These are phyloP conservation scores for Lactarius deliciosus DNA, from an alignment of 768 basidiomycete species.

Conservation along the genomic window DNA sequence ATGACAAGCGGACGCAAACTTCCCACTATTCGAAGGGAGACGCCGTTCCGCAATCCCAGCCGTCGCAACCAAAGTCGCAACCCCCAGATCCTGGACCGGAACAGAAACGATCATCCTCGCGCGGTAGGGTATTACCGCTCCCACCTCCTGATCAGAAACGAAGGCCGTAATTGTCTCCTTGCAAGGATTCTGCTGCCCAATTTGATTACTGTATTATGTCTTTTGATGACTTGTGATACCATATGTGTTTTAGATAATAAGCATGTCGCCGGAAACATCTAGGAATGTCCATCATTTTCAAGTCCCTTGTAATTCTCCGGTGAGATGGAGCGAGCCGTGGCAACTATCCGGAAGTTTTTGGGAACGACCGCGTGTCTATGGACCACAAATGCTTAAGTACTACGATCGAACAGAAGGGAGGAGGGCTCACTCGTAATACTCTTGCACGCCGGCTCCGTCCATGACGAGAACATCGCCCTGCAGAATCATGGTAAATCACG, in stretches of 20 bases:
- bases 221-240: neutral
- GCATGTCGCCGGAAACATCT: neutral
- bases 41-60: conserved; percentile 7
- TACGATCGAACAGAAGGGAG: neutral
- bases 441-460: conserved; percentile 68
- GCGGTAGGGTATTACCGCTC: conserved; percentile 19
- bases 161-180: neutral
- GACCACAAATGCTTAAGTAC: conserved; percentile 16
- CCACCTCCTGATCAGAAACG: conserved; percentile 20
- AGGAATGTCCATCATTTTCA: neutral
- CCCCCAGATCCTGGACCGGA: conserved; percentile 14
- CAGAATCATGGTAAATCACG: conserved; percentile 16
- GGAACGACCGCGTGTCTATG: conserved; percentile 73
- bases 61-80: conserved; percentile 8
- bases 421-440: conserved; percentile 62
- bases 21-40: conserved; percentile 3
- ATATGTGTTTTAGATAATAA: conserved; percentile 4
- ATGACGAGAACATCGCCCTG: conserved; percentile 80
- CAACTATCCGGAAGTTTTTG: conserved; percentile 73
- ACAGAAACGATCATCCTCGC: conserved; percentile 12
- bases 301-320: conserved; percentile 30
- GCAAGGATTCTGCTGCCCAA: neutral
- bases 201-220: neutral
- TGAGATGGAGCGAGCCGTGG: conserved; percentile 69
- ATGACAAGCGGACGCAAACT: neutral